A percentile compares a stretch with the other conserved stretches of the same genome.
These are phyloP conservation scores for Stephanocyclus meneghinianus DNA, from an alignment of 352 stramenopile species.

Conservation along the genomic window DNA sequence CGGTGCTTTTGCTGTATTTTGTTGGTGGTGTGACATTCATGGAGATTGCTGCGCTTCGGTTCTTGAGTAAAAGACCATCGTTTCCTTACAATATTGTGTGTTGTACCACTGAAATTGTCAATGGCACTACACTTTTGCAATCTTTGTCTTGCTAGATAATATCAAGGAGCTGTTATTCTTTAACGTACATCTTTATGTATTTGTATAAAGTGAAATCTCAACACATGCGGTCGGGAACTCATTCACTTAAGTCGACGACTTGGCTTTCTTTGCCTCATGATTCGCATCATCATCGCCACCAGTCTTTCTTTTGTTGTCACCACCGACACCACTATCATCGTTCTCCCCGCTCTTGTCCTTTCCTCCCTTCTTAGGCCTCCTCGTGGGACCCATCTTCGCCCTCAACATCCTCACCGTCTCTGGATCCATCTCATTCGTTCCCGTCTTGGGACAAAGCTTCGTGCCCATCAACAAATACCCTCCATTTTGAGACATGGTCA, in stretches of 20 bases:
- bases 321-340: background rate
- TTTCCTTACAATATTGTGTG: slow-evolving; percentile 93
- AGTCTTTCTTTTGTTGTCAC: background rate
- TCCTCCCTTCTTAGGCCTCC: slow-evolving; percentile 33
- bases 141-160: slow-evolving; percentile 41
- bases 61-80: slow-evolving; percentile 88
- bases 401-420: slow-evolving; percentile 57
- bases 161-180: no score
- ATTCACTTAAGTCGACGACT: background rate
- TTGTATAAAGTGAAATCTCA: no score
- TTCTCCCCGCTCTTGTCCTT: slow-evolving; percentile 19
- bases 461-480: slow-evolving; percentile 92
- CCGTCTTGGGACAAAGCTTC: slow-evolving; percentile 84
- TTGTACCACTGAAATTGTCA: slow-evolving; percentile 90
- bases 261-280: background rate
- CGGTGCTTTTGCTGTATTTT: slow-evolving; percentile 93
- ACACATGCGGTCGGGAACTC: background rate
- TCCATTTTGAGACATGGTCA: slow-evolving; percentile 95
- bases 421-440: slow-evolving; percentile 71
- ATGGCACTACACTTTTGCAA: slow-evolving; percentile 60
- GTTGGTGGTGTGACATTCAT: slow-evolving; percentile 94
- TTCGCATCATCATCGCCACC: background rate
- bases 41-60: slow-evolving; percentile 93
- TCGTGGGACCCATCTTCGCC: slow-evolving; percentile 34
- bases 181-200: no score